These are phyloP conservation scores for Penicillium crustosum DNA, from an alignment of 2,329 filamentous ascomycete species.

Conservation along the genomic window DNA sequence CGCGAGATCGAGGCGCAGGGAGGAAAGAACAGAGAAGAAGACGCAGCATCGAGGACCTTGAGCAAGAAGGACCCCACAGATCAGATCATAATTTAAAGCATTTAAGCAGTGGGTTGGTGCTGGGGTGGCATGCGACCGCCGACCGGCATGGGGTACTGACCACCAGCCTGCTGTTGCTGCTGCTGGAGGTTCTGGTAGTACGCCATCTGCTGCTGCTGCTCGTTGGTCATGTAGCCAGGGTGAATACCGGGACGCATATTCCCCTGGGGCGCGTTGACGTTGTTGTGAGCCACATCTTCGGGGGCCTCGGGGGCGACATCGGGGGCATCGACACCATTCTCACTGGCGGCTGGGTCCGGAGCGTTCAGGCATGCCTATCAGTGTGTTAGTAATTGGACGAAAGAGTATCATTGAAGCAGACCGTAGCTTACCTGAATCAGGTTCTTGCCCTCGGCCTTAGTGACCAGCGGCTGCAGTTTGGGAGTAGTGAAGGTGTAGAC, in stretches of 20 bases:
- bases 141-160: constrained; percentile 75
- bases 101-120: constrained; percentile 73
- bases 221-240: constrained; percentile 66
- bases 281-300: constrained; percentile 77
- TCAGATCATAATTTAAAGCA: constrained; percentile 15
- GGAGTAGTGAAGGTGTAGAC: constrained; percentile 99
- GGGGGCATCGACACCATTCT: constrained; percentile 75
- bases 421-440: constrained; percentile 79
- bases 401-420: background rate
- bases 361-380: constrained; percentile 92
- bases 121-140: constrained; percentile 78
- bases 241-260: constrained; percentile 69
- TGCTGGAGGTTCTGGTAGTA: constrained; percentile 82
- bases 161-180: constrained; percentile 64
- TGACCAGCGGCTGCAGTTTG: constrained; percentile 96
- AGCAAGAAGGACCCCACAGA: constrained; percentile 16
- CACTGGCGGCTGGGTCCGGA: constrained; percentile 80
- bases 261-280: constrained; percentile 67
- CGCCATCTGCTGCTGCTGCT: constrained; percentile 71
- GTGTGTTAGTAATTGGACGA: constrained; percentile 20
- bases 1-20: constrained; percentile 28
- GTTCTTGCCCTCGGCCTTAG: constrained; percentile 98
- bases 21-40: constrained; percentile 28
- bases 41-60: constrained; percentile 28
- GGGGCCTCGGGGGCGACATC: constrained; percentile 79